phyloP scores from a whole-genome alignment of 1,284 basidiomycete genomes.

The Ganoderma leucocontextum region DNA sequence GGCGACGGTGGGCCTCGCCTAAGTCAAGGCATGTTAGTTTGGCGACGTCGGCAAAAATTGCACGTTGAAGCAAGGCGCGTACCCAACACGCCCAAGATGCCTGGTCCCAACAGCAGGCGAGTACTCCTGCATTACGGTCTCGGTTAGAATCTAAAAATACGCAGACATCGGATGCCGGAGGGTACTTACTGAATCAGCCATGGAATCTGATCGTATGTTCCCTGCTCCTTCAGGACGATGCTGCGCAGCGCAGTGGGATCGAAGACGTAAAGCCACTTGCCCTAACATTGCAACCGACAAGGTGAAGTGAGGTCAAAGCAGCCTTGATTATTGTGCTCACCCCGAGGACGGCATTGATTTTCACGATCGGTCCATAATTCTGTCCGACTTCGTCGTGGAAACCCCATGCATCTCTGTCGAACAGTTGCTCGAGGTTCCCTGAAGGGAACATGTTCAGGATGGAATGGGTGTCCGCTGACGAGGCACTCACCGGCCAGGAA shows the following conservation, averaged over 20 bases:
- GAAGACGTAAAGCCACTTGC: slow-evolving; percentile 31
- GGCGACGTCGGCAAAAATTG: not conserved
- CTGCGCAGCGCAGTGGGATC: slow-evolving; percentile 29
- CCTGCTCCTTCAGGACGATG: slow-evolving; percentile 29
- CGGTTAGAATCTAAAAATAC: not conserved
- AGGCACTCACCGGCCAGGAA: slow-evolving; percentile 25
- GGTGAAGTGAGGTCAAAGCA: not conserved
- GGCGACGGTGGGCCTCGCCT: slow-evolving; percentile 39
- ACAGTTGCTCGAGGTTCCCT: slow-evolving; percentile 32
- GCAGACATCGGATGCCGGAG: not conserved
- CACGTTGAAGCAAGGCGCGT: not conserved
- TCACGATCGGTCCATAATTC: slow-evolving; percentile 28
- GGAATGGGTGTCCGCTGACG: slow-evolving; percentile 14
- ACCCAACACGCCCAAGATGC: slow-evolving; percentile 30
- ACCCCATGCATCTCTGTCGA: slow-evolving; percentile 31
- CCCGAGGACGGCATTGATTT: slow-evolving; percentile 29
- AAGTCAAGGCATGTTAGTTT: slow-evolving; percentile 1
- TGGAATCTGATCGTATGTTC: slow-evolving; percentile 30
- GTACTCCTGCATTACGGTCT: slow-evolving; percentile 22
- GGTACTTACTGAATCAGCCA: slow-evolving; percentile 27
- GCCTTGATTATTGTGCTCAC: slow-evolving; percentile 7
- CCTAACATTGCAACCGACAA: slow-evolving; percentile 10
- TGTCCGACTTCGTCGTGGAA: slow-evolving; percentile 29
- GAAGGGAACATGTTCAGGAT: not conserved
- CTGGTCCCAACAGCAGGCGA: slow-evolving; percentile 29